phyloP scores from a whole-genome alignment of 2,329 filamentous ascomycete species.

The Curvularia hawaiiensis region DNA sequence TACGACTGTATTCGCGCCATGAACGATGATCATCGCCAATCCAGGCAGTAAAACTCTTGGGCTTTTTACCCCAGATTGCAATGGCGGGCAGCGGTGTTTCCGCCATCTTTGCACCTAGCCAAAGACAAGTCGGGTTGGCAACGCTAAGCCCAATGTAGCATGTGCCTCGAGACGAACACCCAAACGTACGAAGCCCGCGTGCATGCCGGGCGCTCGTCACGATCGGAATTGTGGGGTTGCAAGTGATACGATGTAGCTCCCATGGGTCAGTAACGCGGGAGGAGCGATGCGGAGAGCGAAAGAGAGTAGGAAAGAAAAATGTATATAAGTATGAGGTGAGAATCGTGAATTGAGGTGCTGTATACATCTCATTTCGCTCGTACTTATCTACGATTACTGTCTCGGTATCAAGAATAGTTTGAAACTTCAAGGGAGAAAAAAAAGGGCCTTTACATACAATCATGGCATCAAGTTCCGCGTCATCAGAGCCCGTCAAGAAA shows the following conservation, averaged over 20 bases:
- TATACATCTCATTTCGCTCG: background rate
- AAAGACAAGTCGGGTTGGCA: background rate
- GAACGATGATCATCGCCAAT: background rate
- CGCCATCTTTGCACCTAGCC: background rate
- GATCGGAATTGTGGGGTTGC: conserved; percentile 14
- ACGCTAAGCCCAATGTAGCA: conserved; percentile 1
- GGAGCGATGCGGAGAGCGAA: background rate
- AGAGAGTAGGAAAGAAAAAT: background rate
- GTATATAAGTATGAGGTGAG: background rate
- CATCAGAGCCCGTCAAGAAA: conserved; percentile 29
- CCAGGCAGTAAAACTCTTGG: background rate
- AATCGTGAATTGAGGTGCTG: background rate
- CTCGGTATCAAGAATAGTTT: background rate
- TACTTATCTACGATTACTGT: background rate
- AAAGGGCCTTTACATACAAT: background rate
- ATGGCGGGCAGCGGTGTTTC: background rate
- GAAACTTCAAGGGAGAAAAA: background rate
- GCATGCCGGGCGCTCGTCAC: conserved; percentile 22
- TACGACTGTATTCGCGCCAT: background rate
- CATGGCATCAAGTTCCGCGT: conserved; percentile 23
- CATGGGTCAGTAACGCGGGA: conserved; percentile 2
- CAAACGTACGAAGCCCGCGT: conserved; percentile 17
- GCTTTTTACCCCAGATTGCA: background rate
- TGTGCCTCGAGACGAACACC: conserved; percentile 18
- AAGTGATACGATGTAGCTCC: conserved; percentile 3